phyloP scores from a whole-genome alignment of 352 stramenopile genomes.

The Phytophthora ohioensis region DNA sequence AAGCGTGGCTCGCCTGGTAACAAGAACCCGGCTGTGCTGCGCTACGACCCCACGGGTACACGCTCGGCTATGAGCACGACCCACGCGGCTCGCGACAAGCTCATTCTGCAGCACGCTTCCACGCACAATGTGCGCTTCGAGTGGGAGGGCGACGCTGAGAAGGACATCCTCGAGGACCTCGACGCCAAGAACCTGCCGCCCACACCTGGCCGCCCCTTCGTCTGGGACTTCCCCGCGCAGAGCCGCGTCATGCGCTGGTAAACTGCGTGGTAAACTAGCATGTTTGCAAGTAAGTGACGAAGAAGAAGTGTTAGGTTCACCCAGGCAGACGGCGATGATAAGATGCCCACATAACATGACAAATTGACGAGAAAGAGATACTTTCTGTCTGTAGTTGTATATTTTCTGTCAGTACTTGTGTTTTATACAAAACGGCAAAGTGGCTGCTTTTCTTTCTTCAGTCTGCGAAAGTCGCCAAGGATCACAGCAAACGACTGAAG shows the following conservation, averaged over 20 bases:
- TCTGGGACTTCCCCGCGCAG: conserved; percentile 73
- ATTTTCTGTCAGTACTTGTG: too few species aligned
- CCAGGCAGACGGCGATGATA: conserved; percentile 14
- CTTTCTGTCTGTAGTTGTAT: too few species aligned
- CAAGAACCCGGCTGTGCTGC: conserved; percentile 89
- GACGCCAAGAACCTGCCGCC: conserved; percentile 83
- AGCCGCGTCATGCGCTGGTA: conserved; percentile 80
- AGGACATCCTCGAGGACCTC: conserved; percentile 75
- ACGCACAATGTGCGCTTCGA: conserved; percentile 87
- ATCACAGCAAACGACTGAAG: conserved; percentile 2
- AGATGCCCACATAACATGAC: conserved; percentile 2
- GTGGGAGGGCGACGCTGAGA: conserved; percentile 77
- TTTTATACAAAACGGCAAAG: too few species aligned
- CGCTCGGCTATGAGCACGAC: conserved; percentile 89
- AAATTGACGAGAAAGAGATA: too few species aligned
- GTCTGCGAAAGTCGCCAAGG: conserved; percentile 16
- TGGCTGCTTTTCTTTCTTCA: conserved; percentile 8
- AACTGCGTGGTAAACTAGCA: conserved; percentile 17
- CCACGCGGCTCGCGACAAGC: conserved; percentile 73
- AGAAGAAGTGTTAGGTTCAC: not conserved
- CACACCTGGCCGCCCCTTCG: conserved; percentile 70
- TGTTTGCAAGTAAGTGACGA: not conserved
- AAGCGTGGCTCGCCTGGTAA: conserved; percentile 82
- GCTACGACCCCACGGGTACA: conserved; percentile 87
- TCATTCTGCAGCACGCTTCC: conserved; percentile 72